A percentile compares a stretch with the other conserved stretches of the same genome.
Conservation (phyloP, 345 rosid species). For the Alliaria petiolata region DNA sequence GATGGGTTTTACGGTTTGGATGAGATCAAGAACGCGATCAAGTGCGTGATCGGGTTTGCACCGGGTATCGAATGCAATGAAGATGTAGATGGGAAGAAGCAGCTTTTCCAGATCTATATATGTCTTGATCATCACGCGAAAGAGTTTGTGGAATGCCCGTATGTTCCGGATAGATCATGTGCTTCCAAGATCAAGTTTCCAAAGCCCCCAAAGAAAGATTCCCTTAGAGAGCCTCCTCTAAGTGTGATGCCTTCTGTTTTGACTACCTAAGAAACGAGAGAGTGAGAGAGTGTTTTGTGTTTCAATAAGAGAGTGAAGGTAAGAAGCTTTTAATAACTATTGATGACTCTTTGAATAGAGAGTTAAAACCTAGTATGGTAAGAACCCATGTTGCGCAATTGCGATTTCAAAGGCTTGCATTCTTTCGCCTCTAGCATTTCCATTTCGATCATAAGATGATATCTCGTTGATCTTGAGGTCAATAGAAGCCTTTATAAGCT, state of each 20-base stretch:
- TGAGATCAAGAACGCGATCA: constrained; percentile 52
- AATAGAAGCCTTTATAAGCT: constrained; percentile 61
- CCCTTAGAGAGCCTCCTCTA: not conserved
- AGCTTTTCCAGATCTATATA: constrained; percentile 59
- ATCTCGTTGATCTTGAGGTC: constrained; percentile 64
- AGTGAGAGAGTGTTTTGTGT: not conserved
- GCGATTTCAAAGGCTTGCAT: constrained; percentile 83
- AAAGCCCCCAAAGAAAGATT: constrained; percentile 24
- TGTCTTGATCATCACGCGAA: constrained; percentile 62
- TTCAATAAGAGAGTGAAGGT: constrained; percentile 12
- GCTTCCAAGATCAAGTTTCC: constrained; percentile 59
- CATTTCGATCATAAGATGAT: constrained; percentile 80
- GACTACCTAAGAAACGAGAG: constrained; percentile 6
- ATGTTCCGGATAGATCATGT: constrained; percentile 45
- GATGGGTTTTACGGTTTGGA: constrained; percentile 46
- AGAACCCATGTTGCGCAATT: constrained; percentile 62
- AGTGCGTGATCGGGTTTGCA: constrained; percentile 40
- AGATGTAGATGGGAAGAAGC: constrained; percentile 47
- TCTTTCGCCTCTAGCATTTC: constrained; percentile 68
- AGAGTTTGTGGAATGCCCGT: constrained; percentile 63
- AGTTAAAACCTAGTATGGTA: constrained; percentile 43
- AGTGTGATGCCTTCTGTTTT: constrained; percentile 13
- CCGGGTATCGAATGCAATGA: constrained; percentile 70
- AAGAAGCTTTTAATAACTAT: not conserved
- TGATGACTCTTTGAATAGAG: not conserved